Percentiles rank a stretch among this genome's conserved stretches.
Evolutionary conservation across 345 rosid genomes (phyloP).

Genomic region (Eucalyptus polyanthemos): DNA sequence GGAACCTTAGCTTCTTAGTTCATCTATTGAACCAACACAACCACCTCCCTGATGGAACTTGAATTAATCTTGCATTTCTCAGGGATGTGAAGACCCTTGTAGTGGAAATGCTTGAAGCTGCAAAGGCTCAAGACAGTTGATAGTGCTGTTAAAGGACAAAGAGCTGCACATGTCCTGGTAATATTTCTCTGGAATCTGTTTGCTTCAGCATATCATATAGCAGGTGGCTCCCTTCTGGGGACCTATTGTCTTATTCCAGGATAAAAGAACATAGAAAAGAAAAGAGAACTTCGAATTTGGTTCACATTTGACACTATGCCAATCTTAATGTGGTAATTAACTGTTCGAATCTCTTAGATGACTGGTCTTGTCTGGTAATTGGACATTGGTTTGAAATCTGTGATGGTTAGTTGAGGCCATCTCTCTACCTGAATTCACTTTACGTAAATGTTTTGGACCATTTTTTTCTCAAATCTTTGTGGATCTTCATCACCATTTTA

Average conservation of each 20-base stretch:
- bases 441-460: background rate
- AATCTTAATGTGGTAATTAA: background rate
- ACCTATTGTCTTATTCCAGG: background rate
- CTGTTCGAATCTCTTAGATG: background rate
- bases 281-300: background rate
- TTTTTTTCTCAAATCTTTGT: background rate
- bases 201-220: background rate
- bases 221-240: background rate
- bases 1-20: background rate
- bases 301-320: background rate
- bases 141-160: background rate
- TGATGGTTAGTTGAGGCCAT: background rate
- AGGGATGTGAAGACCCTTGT: conserved; percentile 89
- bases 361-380: background rate
- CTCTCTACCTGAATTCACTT: background rate
- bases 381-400: background rate
- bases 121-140: conserved; percentile 26
- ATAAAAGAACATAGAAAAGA: background rate
- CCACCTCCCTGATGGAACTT: background rate
- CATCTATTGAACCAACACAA: background rate
- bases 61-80: background rate
- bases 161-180: background rate
- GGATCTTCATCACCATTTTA: background rate
- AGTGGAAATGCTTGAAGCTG: conserved; percentile 91
- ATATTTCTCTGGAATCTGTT: background rate